Evolutionary conservation across 2,329 filamentous ascomycete genomes (phyloP).

Genomic region (Thyridium curvatum): DNA sequence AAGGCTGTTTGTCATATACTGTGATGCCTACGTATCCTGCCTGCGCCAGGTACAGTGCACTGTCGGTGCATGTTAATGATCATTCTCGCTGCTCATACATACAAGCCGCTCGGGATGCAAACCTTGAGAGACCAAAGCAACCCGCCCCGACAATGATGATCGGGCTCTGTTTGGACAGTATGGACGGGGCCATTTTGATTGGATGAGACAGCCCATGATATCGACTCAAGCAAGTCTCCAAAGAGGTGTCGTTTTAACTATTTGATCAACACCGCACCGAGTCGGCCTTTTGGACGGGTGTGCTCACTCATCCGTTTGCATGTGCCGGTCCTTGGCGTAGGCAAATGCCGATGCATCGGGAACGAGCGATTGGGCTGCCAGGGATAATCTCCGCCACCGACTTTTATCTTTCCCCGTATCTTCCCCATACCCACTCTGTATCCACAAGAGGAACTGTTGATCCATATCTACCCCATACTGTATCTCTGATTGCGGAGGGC

Average conservation of each 20-base stretch:
- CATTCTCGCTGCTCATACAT: too few relatives aligned
- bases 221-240: too few relatives aligned
- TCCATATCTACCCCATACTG: neutral
- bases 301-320: neutral
- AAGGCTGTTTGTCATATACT: too few relatives aligned
- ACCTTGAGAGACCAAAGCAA: slow-evolving; percentile 1
- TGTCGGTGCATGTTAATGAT: too few relatives aligned
- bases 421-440: neutral
- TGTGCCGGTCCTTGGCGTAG: neutral
- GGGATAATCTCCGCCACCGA: slow-evolving; percentile 1
- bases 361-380: neutral
- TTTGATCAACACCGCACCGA: neutral
- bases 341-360: neutral
- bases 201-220: neutral
- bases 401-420: neutral
- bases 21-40: neutral
- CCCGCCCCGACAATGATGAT: slow-evolving; percentile 2
- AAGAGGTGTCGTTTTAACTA: too few relatives aligned
- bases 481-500: too few relatives aligned
- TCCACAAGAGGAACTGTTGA: neutral
- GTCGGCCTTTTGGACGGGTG: too few relatives aligned
- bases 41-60: neutral
- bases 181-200: neutral
- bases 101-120: neutral
- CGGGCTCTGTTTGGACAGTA: slow-evolving; percentile 1